Evolutionary conservation across 139 green algal genomes (phyloP).

Genomic region (Limnomonas spitsbergensis): DNA sequence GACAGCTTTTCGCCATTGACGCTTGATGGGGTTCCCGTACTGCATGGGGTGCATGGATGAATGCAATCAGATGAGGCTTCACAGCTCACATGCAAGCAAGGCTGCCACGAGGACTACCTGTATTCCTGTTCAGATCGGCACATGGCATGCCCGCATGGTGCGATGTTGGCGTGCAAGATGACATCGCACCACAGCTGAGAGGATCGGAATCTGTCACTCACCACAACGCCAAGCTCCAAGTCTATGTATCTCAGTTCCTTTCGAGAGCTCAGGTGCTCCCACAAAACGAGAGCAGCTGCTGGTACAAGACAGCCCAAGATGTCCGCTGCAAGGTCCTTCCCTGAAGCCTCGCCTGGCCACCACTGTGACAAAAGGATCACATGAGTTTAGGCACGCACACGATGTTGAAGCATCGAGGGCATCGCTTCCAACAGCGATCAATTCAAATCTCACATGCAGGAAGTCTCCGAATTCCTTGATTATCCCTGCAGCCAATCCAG

Average conservation of each 20-base stretch:
- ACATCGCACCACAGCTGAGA: too few species aligned
- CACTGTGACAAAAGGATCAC: too few species aligned
- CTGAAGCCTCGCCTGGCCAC: slow-evolving; percentile 2
- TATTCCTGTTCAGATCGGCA: too few species aligned
- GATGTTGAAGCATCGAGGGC: too few species aligned
- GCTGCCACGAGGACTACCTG: too few species aligned
- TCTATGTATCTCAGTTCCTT: not conserved
- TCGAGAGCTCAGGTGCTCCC: not conserved
- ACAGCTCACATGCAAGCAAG: too few species aligned
- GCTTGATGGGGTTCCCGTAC: slow-evolving; percentile 12
- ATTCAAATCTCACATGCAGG: not conserved
- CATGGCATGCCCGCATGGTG: too few species aligned
- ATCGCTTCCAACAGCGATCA: too few species aligned
- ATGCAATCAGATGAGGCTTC: too few species aligned
- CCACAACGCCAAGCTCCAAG: slow-evolving; percentile 4
- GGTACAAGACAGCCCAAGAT: not conserved
- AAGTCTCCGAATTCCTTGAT: not conserved
- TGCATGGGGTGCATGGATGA: not conserved
- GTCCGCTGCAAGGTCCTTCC: slow-evolving; percentile 2
- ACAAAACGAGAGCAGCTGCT: not conserved
- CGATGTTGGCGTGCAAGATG: too few species aligned
- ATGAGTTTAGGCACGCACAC: too few species aligned
- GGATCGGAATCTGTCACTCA: not conserved
- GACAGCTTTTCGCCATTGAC: not conserved
- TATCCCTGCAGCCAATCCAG: not conserved